Evolutionary conservation across 2,329 filamentous ascomycete genomes (phyloP).

Genomic region (Trichoderma sp.): DNA sequence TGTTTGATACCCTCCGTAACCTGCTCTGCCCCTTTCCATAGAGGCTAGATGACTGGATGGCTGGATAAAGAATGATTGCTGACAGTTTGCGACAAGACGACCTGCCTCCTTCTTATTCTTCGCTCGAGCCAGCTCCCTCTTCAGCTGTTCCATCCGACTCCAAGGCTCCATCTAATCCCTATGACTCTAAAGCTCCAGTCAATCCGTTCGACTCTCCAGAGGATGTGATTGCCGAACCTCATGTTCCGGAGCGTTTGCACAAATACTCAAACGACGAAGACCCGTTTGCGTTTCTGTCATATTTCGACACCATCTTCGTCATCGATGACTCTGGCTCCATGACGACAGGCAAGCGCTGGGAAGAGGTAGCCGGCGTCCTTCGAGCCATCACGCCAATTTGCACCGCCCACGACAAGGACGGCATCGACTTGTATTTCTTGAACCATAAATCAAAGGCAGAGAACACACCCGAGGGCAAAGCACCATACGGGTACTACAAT

Average conservation of each 20-base stretch:
- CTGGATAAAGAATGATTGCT: neutral
- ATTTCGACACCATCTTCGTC: constrained; percentile 86
- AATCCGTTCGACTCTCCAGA: neutral
- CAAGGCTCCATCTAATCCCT: neutral
- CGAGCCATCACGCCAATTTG: constrained; percentile 78
- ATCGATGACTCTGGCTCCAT: constrained; percentile 94
- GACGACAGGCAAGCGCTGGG: constrained; percentile 74
- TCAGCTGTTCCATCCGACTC: neutral
- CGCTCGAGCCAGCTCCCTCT: neutral
- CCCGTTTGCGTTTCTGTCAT: constrained; percentile 71
- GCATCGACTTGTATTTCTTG: constrained; percentile 89
- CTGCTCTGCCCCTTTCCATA: neutral
- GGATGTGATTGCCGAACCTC: neutral
- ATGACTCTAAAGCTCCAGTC: constrained; percentile 16
- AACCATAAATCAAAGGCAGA: constrained; percentile 59
- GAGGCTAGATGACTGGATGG: neutral
- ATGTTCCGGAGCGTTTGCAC: constrained; percentile 28
- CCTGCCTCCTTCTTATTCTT: neutral
- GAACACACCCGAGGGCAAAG: constrained; percentile 41
- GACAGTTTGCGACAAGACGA: neutral
- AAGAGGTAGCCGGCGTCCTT: constrained; percentile 70
- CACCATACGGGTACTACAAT: constrained; percentile 61
- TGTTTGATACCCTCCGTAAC: neutral
- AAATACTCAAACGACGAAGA: constrained; percentile 55
- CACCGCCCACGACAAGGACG: constrained; percentile 75